Conservation (phyloP, 148 eudicot species). For the Amaranthus cruentus region DNA sequence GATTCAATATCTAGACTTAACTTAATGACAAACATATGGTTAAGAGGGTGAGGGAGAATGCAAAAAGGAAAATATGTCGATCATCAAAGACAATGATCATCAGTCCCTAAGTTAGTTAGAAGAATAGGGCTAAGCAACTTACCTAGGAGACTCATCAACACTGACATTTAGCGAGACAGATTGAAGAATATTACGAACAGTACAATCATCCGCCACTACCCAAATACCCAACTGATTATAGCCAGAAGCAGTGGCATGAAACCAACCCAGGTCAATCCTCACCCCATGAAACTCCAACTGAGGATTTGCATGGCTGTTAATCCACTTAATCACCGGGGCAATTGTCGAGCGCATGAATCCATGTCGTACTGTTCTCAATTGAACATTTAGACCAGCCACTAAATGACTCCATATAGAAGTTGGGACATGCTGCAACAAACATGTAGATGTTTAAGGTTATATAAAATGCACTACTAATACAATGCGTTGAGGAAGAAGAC, state of each 20-base stretch:
- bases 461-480: neutral
- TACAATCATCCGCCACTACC: constrained; percentile 55
- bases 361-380: constrained; percentile 68
- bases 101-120: neutral
- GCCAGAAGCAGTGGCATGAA: constrained; percentile 76
- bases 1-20: neutral
- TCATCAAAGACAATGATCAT: neutral
- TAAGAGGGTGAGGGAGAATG: neutral
- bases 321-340: constrained; percentile 61
- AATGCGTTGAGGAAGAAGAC: neutral
- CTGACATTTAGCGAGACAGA: constrained; percentile 30
- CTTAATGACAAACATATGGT: neutral
- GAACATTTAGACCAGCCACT: constrained; percentile 80
- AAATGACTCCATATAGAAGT: constrained; percentile 73
- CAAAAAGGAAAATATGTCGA: neutral
- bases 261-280: constrained; percentile 76
- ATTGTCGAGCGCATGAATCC: constrained; percentile 60
- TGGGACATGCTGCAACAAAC: constrained; percentile 65
- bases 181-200: constrained; percentile 33
- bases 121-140: constrained; percentile 12
- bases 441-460: neutral
- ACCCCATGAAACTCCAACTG: constrained; percentile 82
- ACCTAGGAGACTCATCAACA: constrained; percentile 45
- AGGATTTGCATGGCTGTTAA: constrained; percentile 68
- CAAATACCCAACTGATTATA: constrained; percentile 71